Evolutionary conservation across 2,329 filamentous ascomycete species (phyloP), one percentile per base, ranked within the genome.

Genomic region (Ceratocystis huliohia): DNA sequence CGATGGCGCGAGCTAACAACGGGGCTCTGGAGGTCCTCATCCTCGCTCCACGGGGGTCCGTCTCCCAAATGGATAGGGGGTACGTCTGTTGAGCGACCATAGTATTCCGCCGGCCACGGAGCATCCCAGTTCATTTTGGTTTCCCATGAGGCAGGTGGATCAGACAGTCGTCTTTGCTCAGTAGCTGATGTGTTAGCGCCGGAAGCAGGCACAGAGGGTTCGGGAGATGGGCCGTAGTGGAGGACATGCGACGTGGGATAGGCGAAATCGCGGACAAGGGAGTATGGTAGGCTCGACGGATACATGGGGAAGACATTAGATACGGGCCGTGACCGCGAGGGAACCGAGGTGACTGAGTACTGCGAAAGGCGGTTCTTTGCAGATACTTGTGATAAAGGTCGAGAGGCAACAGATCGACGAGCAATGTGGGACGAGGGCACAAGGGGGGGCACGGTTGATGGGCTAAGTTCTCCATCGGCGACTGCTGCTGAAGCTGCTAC

Each of bases 261-360:
- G 71, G 94, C 94, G 77, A 97, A 99, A 80, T 99, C 94, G 73
- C 94, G 88, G 70, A 99, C 92, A 57, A 90, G 81, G n/a, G 91
- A 86, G 75, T 96, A 96, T 5, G 89, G 77, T 20, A 96, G 83
- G 73, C 86, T 96, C 67, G 91, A 94, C 72, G 91, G 88, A 75
- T 91, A 94, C 72, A 88, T 80, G 17, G 91, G 88, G 73, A 94
- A 93, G 69, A 89, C 82, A 73, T 88, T 84, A n/a, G 91, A 96
- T 66, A 82, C 82, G 22, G 91, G 90, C 68, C 91, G 86, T 69
- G 91, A 96, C 69, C 87, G 84, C 69, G 83, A 82, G 63, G 82
- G 82, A 68, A 80, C 81, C 17, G 89, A 92, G 68, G 84, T 78
- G 72, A 81, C 86, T 69, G 89, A 94, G 78, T 92, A 93, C 73